Base-by-base conservation (phyloP, 2,329 filamentous ascomycete genomes). In the Whalleya microplaca region DNA sequence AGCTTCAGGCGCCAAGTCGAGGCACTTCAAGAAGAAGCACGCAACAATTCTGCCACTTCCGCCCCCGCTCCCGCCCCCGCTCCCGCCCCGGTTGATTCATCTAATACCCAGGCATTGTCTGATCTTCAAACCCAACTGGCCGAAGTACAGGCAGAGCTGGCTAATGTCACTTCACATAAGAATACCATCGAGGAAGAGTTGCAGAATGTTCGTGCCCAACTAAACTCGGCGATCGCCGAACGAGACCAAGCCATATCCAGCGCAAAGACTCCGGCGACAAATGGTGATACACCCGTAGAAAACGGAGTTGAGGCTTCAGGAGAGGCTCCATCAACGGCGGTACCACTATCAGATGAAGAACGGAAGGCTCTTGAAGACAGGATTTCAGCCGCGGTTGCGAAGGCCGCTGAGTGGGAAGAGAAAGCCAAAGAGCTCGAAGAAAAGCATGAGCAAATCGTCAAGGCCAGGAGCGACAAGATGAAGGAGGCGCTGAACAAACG, bases 381-480 rank as follows among this genome's bases (percentile, higher is more conserved):
- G 73, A 77, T 91, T 52, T 77, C 84, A 21, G 75, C 75, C 19
- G 80, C 86, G 1, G 84, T 89, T 69, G 78, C 84, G 23, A 84
- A 81, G 68, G 84, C 88, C 8, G 78, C 81, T 2, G 86, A 89
- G 63, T 82, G 84, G 45, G 87, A 92, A 67, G 76, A 79, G 14
- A 88, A 87, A 71, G 82, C 78, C 1, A 80, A 83, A 51, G 84
- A 87, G 58, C 77, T 89, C 16, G 89, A 93, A 67, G 82, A 84
- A 27, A 81, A 79, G 52, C 81, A 86, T 45, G 78, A 84, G 53
- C 76, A 74, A 37, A 85, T 82, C 10, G 79, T 90, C 56, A 89
- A 89, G 66, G 77, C 81, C 50, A 82, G 87, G 44, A 86, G 86
- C 1, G 84, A 90, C 43, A 84, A 83, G 69, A 89, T 91, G 87